Evolutionary conservation across 495 filamentous ascomycete genomes (phyloP).

Genomic region (Aspergillus diversus): DNA sequence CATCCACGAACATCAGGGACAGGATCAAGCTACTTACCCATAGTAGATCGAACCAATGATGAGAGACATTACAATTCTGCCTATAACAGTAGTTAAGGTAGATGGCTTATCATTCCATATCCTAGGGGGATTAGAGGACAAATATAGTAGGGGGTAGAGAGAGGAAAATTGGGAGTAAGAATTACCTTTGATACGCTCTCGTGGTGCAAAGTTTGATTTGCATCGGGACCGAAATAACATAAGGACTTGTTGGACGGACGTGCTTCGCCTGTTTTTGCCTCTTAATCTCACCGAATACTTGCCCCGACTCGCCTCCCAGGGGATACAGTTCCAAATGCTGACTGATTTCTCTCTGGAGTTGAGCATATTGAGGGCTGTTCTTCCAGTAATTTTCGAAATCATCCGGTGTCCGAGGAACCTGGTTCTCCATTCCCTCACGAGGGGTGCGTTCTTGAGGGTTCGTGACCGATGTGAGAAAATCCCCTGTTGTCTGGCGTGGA

Average conservation of each 20-base stretch:
- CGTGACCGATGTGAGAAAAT: slow-evolving; percentile 76
- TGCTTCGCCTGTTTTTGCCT: slow-evolving; percentile 45
- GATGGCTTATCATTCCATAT: slow-evolving; percentile 77
- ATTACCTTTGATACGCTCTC: slow-evolving; percentile 54
- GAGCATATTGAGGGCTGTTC: slow-evolving; percentile 53
- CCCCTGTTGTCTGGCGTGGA: slow-evolving; percentile 63
- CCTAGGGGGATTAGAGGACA: slow-evolving; percentile 37
- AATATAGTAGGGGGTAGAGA: slow-evolving; percentile 17
- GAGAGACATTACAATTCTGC: slow-evolving; percentile 77
- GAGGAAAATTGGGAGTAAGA: not conserved
- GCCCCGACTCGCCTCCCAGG: slow-evolving; percentile 35
- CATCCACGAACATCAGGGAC: slow-evolving; percentile 42
- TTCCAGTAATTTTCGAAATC: slow-evolving; percentile 70
- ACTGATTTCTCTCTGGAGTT: slow-evolving; percentile 52
- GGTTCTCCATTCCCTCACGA: slow-evolving; percentile 61
- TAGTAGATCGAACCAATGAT: slow-evolving; percentile 89
- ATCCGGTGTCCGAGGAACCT: slow-evolving; percentile 69
- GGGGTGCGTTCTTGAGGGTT: slow-evolving; percentile 65
- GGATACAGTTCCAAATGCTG: slow-evolving; percentile 48
- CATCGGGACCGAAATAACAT: slow-evolving; percentile 51
- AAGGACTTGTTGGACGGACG: slow-evolving; percentile 47
- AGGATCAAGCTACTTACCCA: slow-evolving; percentile 50
- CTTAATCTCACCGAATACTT: slow-evolving; percentile 39
- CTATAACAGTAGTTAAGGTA: slow-evolving; percentile 74
- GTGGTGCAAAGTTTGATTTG: slow-evolving; percentile 53